Evolutionary conservation across 192 early-diverging fungal genomes (phyloP).

Genomic region (Mortierella claussenii): DNA sequence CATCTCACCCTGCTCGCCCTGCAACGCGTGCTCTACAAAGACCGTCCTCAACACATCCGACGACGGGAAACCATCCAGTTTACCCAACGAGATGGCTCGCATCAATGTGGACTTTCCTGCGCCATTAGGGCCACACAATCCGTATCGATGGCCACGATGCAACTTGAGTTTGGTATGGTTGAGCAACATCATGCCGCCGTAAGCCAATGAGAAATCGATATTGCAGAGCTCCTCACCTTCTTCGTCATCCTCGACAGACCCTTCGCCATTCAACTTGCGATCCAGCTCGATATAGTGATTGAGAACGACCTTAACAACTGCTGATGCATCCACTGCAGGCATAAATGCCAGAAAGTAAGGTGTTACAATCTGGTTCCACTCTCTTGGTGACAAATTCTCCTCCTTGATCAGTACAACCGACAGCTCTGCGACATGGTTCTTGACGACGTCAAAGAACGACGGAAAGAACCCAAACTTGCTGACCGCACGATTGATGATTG

Average conservation of each 20-base stretch:
- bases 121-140: conserved; percentile 83
- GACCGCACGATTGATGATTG: conserved; percentile 54
- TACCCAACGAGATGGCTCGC: conserved; percentile 81
- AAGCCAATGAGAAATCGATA: conserved; percentile 80
- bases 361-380: conserved; percentile 67
- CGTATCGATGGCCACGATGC: conserved; percentile 81
- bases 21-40: conserved; percentile 79
- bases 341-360: conserved; percentile 68
- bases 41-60: conserved; percentile 76
- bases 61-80: conserved; percentile 82
- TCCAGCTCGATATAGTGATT: conserved; percentile 48
- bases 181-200: conserved; percentile 81
- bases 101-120: conserved; percentile 87
- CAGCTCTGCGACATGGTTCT: conserved; percentile 65
- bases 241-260: conserved; percentile 56
- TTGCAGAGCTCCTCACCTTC: conserved; percentile 63
- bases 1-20: conserved; percentile 72
- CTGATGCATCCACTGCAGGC: conserved; percentile 56
- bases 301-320: conserved; percentile 49
- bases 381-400: conserved; percentile 64
- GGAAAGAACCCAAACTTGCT: conserved; percentile 63
- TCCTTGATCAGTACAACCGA: conserved; percentile 66
- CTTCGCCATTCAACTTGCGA: conserved; percentile 54
- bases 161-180: conserved; percentile 70
- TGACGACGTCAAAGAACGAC: conserved; percentile 59